A percentile compares a stretch with the other conserved stretches of the same genome.
phyloP scores from a whole-genome alignment of 208 protist species.

The Trypanosoma melophagium region DNA sequence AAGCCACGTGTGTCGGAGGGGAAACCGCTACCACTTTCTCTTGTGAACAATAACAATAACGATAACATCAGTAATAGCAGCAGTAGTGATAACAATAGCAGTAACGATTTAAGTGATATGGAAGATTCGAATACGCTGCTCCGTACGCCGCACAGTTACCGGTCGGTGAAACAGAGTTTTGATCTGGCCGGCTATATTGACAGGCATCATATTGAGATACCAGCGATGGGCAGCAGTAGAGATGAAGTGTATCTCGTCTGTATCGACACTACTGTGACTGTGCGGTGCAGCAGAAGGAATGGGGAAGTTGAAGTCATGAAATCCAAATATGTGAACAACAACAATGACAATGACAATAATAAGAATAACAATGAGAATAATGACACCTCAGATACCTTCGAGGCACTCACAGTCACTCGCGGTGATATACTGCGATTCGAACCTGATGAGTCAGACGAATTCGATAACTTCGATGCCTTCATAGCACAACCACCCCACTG shows the following conservation, averaged over 20 bases:
- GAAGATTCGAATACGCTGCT: background rate
- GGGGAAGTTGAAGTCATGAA: too few species aligned
- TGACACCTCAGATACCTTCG: background rate
- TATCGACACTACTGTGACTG: constrained; percentile 39
- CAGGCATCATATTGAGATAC: constrained; percentile 20
- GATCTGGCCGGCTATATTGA: constrained; percentile 52
- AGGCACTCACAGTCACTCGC: constrained; percentile 27
- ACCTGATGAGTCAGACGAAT: background rate
- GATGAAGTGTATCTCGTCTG: constrained; percentile 66
- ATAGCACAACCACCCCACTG: too few species aligned
- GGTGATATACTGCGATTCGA: constrained; percentile 52
- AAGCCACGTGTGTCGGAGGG: constrained; percentile 11
- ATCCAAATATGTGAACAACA: too few species aligned
- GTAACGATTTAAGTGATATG: background rate
- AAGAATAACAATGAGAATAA: background rate
- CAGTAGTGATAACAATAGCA: too few species aligned
- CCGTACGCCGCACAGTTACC: background rate
- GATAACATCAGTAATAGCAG: too few species aligned
- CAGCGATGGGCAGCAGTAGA: constrained; percentile 20
- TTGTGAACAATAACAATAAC: too few species aligned
- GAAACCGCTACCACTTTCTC: too few species aligned
- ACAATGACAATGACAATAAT: too few species aligned
- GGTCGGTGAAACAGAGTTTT: constrained; percentile 35
- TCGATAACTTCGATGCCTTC: too few species aligned
- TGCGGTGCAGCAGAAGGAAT: constrained; percentile 15